phyloP scores from a whole-genome alignment of 352 stramenopile species.

The Globisporangium acanthophoron region DNA sequence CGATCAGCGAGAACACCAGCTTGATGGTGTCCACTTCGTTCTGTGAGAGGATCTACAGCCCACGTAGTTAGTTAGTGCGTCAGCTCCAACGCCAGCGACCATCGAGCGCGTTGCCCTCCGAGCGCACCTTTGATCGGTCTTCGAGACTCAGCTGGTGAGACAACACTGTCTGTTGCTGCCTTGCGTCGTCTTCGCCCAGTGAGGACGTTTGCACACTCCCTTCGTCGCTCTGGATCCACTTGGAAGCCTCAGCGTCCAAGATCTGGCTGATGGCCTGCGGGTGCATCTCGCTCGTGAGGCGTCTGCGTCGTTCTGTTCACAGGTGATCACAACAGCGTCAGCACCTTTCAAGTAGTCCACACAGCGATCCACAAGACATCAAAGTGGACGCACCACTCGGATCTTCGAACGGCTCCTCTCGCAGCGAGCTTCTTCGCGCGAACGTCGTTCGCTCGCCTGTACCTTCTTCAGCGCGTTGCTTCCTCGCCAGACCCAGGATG shows the following conservation, averaged over 20 bases:
- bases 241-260: conserved; percentile 58
- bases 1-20: conserved; percentile 76
- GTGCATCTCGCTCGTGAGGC: conserved; percentile 74
- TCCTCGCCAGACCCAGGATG: conserved; percentile 40
- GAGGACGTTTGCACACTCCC: conserved; percentile 6
- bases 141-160: conserved; percentile 7
- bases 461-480: neutral
- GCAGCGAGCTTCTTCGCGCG: neutral
- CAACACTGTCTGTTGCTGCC: neutral
- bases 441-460: neutral
- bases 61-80: too few relatives aligned
- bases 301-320: conserved; percentile 28
- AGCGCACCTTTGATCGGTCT: conserved; percentile 26
- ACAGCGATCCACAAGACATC: too few relatives aligned
- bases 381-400: conserved; percentile 1
- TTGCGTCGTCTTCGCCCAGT: neutral
- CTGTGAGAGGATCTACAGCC: conserved; percentile 34
- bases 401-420: conserved; percentile 10
- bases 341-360: neutral
- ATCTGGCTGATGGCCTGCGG: conserved; percentile 61
- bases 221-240: conserved; percentile 61
- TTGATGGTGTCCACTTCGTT: conserved; percentile 76
- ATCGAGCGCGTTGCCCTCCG: neutral
- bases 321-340: neutral
- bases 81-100: neutral